phyloP scores from a whole-genome alignment of 805 yeast species.

The Hanseniaspora mollemarum region DNA sequence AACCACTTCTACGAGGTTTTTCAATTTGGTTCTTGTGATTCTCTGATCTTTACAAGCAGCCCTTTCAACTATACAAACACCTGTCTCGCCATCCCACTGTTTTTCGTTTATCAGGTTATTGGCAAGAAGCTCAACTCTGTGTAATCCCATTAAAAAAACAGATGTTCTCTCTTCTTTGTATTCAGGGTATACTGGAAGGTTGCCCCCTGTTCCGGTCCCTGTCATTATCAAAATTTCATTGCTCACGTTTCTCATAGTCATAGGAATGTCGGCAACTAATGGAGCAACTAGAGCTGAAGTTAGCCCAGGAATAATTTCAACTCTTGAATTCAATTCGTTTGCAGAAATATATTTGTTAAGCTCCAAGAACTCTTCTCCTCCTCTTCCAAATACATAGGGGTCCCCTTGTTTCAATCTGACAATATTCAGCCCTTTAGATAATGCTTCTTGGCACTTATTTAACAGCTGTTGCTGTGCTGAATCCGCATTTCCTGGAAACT shows the following conservation, averaged over 20 bases:
- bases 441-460: slow-evolving; percentile 54
- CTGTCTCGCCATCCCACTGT: slow-evolving; percentile 59
- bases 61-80: slow-evolving; percentile 78
- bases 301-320: slow-evolving; percentile 74
- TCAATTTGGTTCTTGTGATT: slow-evolving; percentile 60
- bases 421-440: slow-evolving; percentile 58
- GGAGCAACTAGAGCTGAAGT: slow-evolving; percentile 87
- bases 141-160: slow-evolving; percentile 80
- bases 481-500: slow-evolving; percentile 95
- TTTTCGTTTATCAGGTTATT: slow-evolving; percentile 40
- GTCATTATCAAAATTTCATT: slow-evolving; percentile 90
- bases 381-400: slow-evolving; percentile 92
- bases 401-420: slow-evolving; percentile 93
- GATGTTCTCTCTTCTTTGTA: slow-evolving; percentile 66
- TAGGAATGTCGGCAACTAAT: slow-evolving; percentile 68
- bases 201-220: slow-evolving; percentile 86
- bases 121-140: slow-evolving; percentile 45
- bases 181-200: slow-evolving; percentile 64
- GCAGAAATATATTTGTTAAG: slow-evolving; percentile 37
- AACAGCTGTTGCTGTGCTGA: slow-evolving; percentile 79
- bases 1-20: slow-evolving; percentile 58
- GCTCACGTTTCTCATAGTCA: slow-evolving; percentile 83
- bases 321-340: slow-evolving; percentile 33
- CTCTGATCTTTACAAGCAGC: slow-evolving; percentile 92
- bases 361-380: slow-evolving; percentile 78